phyloP scores from a whole-genome alignment of 1,284 basidiomycete species.

The Golubevia sp. region DNA sequence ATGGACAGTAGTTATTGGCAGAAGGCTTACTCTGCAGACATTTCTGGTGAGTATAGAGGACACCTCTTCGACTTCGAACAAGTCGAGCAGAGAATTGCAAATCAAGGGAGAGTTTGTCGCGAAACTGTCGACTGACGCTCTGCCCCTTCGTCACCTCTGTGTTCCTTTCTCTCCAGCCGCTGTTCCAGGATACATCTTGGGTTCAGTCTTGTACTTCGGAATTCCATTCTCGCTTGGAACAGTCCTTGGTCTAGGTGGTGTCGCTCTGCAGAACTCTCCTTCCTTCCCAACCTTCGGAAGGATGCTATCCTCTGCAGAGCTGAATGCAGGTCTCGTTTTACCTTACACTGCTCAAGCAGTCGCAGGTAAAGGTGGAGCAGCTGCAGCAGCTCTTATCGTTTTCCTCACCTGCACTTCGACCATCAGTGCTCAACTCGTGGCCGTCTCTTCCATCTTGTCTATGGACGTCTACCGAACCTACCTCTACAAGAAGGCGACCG shows the following conservation, averaged over 20 bases:
- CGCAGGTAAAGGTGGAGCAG: conserved; percentile 42
- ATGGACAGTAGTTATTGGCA: conserved; percentile 50
- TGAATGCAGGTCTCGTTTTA: conserved; percentile 31
- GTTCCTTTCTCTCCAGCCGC: conserved; percentile 27
- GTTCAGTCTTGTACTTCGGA: conserved; percentile 51
- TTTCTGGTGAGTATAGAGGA: no score
- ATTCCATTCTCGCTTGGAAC: conserved; percentile 48
- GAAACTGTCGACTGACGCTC: background rate
- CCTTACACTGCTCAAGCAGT: conserved; percentile 38
- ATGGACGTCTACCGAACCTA: conserved; percentile 48
- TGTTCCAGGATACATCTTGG: conserved; percentile 44
- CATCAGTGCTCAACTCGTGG: conserved; percentile 40
- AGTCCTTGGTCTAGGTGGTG: conserved; percentile 32
- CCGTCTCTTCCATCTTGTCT: conserved; percentile 37
- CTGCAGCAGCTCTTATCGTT: conserved; percentile 17
- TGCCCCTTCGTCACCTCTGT: background rate
- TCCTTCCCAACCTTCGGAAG: conserved; percentile 44
- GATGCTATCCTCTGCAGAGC: conserved; percentile 19
- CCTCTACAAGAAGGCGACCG: conserved; percentile 26
- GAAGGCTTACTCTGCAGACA: conserved; percentile 42
- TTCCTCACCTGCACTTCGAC: background rate
- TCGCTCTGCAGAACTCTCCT: conserved; percentile 29
- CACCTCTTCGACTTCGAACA: no score
- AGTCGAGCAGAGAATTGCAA: no score
- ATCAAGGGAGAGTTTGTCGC: background rate